Base-by-base conservation (phyloP, 345 rosid genomes). In the Hibiscus tridactylites region DNA sequence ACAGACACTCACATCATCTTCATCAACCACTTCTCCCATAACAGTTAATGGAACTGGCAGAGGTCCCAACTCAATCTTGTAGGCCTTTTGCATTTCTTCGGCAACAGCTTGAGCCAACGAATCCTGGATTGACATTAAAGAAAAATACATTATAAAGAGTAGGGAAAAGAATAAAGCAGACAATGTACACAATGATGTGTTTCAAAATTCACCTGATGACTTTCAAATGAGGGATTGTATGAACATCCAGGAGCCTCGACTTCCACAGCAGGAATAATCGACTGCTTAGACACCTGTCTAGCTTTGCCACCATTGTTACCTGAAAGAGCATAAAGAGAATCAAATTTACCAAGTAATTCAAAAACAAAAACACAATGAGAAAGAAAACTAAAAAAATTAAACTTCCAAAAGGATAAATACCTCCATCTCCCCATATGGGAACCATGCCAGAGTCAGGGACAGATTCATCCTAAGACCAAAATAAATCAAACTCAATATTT, bases 161-260 rank as follows among this genome's bases (percentile, higher is more conserved):
- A 19, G n/a, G 35, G 6, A 13, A 37, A 47, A 11, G 35, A 33
- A 42, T 26, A 13, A 62, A 5, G 74, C 13, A 33, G 9, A 39
- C 44, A 58, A 12, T 6, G 28, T 28, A 3, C 9, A 9, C 16
- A 68, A 68, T 50, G 12, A 60, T 9, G 42, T 10, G 39, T 28
- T 52, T 67, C 15, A 46, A 47, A 56, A 64, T 73, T 33, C 78
- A 88, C 98, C 87, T 90, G 93, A 79, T 95, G 99, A 70, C 92
- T 87, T 64, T 88, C 96, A 77, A 74, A 66, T 35, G 88, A n/a
- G 64, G 97, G 97, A 82, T 92, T 95, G 77, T 79, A 92, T 9
- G 99, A 95, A 74, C 99, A 95, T 35, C 97, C 99, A 8, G 92
- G 85, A 76, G 89, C 89, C 79, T 90, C 99, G 83, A 95, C 80